Percentiles rank a stretch among this genome's conserved stretches.
Evolutionary conservation across 2,329 filamentous ascomycete genomes (phyloP).

Genomic region (Paraconiothyrium sp.): DNA sequence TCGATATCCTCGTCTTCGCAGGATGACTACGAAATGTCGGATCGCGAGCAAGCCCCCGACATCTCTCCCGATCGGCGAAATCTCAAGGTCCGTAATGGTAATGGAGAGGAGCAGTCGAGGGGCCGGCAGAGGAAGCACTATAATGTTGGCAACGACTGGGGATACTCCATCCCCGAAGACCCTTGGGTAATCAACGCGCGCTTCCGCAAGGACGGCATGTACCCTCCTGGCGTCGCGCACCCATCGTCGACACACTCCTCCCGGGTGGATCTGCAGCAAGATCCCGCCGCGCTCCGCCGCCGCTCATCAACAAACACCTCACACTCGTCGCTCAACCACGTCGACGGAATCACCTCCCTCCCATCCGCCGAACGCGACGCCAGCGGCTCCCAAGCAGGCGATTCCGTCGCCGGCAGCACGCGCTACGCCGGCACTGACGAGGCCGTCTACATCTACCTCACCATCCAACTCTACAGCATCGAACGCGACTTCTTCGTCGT

Average conservation of each 20-base stretch:
- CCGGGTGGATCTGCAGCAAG: conserved; percentile 57
- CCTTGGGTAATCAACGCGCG: conserved; percentile 94
- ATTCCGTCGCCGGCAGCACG: conserved; percentile 24
- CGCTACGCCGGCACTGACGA: conserved; percentile 61
- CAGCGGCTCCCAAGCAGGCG: conserved; percentile 24
- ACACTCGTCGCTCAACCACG: conserved; percentile 37
- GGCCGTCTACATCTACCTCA: conserved; percentile 90
- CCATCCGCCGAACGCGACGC: conserved; percentile 21
- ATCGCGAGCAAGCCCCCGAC: conserved; percentile 18
- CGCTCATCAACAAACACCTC: conserved; percentile 47
- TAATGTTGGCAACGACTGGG: conserved; percentile 61
- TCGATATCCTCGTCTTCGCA: conserved; percentile 44
- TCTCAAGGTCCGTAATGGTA: conserved; percentile 43
- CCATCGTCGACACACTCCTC: conserved; percentile 61
- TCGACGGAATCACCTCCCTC: conserved; percentile 35
- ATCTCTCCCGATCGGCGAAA: conserved; percentile 31
- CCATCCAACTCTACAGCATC: conserved; percentile 76
- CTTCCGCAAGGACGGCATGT: conserved; percentile 84
- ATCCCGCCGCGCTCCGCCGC: conserved; percentile 34
- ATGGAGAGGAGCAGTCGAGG: conserved; percentile 31
- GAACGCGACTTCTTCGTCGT: conserved; percentile 93
- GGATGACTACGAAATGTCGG: conserved; percentile 28
- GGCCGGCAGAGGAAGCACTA: conserved; percentile 54
- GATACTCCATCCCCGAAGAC: conserved; percentile 89
- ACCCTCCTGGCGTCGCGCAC: conserved; percentile 60